These are phyloP conservation scores for Euphrasia arctica DNA, from an alignment of 305 asterid species.

Conservation along the genomic window DNA sequence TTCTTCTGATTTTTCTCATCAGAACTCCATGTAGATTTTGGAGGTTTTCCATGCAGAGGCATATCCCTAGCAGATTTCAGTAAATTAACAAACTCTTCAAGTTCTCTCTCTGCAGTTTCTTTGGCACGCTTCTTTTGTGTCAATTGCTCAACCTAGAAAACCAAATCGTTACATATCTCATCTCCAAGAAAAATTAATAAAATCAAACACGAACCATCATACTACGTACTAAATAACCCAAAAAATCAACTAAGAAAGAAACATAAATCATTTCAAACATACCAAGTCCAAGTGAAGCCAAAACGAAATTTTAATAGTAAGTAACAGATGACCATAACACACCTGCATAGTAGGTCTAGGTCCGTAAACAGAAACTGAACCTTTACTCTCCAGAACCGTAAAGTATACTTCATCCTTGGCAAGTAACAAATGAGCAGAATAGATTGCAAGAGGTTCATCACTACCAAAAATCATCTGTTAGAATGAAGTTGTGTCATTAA, in stretches of 20 bases:
- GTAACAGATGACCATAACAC: constrained; percentile 9
- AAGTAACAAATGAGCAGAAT: constrained; percentile 78
- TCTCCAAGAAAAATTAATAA: constrained; percentile 16
- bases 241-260: neutral
- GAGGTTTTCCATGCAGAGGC: constrained; percentile 65
- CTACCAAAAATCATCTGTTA: constrained; percentile 96
- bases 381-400: constrained; percentile 58
- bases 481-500: constrained; percentile 44
- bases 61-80: constrained; percentile 61
- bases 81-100: constrained; percentile 61
- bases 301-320: constrained; percentile 2
- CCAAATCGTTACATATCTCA: constrained; percentile 19
- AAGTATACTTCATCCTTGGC: constrained; percentile 79
- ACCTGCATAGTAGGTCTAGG: constrained; percentile 86
- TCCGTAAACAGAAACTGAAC: constrained; percentile 67
- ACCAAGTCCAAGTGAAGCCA: constrained; percentile 8
- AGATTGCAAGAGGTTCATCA: constrained; percentile 87
- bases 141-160: constrained; percentile 79
- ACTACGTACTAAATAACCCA: neutral
- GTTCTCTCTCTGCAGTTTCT: constrained; percentile 74
- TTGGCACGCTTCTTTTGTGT: constrained; percentile 56
- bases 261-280: constrained; percentile 2
- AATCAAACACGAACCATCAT: constrained; percentile 7
- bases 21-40: constrained; percentile 61
- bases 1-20: constrained; percentile 54